Evolutionary conservation across 352 stramenopile species (phyloP).

Genomic region (Pythium aphanidermatum): DNA sequence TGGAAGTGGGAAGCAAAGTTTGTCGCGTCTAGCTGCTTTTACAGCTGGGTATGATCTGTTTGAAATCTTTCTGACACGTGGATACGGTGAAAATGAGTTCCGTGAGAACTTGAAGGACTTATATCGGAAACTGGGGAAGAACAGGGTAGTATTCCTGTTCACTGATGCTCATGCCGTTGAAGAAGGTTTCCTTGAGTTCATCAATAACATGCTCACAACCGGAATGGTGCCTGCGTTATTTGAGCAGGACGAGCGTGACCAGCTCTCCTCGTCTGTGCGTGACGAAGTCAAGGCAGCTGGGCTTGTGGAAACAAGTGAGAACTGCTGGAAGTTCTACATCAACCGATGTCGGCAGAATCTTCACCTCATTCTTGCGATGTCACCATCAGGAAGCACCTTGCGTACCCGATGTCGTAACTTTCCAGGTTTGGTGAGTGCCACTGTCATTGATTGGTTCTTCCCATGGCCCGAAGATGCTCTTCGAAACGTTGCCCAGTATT

Average conservation of each 20-base stretch:
- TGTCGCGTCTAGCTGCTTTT: constrained; percentile 90
- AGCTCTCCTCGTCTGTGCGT: constrained; percentile 71
- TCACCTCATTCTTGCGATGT: constrained; percentile 94
- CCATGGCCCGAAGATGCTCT: constrained; percentile 93
- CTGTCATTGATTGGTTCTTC: constrained; percentile 97
- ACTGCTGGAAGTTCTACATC: constrained; percentile 93
- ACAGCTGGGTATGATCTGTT: constrained; percentile 93
- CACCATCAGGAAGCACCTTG: constrained; percentile 89
- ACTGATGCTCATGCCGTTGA: constrained; percentile 94
- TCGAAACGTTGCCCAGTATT: constrained; percentile 90
- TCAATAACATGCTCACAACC: constrained; percentile 97
- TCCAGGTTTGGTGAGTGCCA: constrained; percentile 89
- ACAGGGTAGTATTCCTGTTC: constrained; percentile 93
- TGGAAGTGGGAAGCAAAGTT: constrained; percentile 92
- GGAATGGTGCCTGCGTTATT: constrained; percentile 92
- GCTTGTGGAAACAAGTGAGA: constrained; percentile 90
- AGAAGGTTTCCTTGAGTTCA: constrained; percentile 95
- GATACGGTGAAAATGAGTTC: constrained; percentile 93
- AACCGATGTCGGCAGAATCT: constrained; percentile 92
- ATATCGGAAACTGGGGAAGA: constrained; percentile 84
- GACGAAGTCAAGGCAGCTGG: constrained; percentile 86
- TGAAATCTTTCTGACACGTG: constrained; percentile 91
- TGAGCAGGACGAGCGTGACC: constrained; percentile 90
- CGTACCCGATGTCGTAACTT: constrained; percentile 94
- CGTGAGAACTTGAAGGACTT: constrained; percentile 93